These are phyloP conservation scores for Candida tetrigidarum DNA, from an alignment of 1,139 yeast genomes.

Conservation along the genomic window DNA sequence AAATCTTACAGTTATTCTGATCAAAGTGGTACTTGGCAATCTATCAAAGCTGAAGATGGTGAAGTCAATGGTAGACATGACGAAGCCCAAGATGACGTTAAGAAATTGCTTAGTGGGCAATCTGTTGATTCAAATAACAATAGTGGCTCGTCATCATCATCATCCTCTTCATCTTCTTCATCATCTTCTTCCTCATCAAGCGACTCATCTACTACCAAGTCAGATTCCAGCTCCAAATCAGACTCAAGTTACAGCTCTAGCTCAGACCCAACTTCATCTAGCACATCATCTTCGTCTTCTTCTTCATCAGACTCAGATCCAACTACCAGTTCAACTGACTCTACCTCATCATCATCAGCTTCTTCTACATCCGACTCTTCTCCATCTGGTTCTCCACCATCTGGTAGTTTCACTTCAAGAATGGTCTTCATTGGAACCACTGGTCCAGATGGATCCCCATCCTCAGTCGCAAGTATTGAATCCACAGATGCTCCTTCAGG, in stretches of 20 bases:
- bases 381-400: background rate
- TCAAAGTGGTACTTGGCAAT: conserved; percentile 66
- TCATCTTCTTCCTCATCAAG: conserved; percentile 7
- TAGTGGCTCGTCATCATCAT: background rate
- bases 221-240: conserved; percentile 8
- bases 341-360: background rate
- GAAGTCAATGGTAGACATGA: conserved; percentile 61
- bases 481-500: background rate
- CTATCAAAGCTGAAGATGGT: conserved; percentile 70
- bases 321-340: conserved; percentile 6
- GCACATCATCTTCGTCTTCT: conserved; percentile 4
- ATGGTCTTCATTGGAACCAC: conserved; percentile 2
- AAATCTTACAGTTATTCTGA: conserved; percentile 66
- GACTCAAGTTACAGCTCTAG: too few species aligned
- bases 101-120: conserved; percentile 32
- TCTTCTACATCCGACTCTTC: background rate
- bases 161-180: background rate
- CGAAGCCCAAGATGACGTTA: conserved; percentile 55
- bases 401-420: conserved; percentile 4
- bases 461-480: too few species aligned
- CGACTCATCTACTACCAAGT: background rate
- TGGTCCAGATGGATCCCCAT: background rate
- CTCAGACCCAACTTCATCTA: too few species aligned
- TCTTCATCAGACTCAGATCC: conserved; percentile 6
- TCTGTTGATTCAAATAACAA: conserved; percentile 14